Evolutionary conservation across 2,329 filamentous ascomycete genomes (phyloP).

Genomic region (Curvularia verruculosa): DNA sequence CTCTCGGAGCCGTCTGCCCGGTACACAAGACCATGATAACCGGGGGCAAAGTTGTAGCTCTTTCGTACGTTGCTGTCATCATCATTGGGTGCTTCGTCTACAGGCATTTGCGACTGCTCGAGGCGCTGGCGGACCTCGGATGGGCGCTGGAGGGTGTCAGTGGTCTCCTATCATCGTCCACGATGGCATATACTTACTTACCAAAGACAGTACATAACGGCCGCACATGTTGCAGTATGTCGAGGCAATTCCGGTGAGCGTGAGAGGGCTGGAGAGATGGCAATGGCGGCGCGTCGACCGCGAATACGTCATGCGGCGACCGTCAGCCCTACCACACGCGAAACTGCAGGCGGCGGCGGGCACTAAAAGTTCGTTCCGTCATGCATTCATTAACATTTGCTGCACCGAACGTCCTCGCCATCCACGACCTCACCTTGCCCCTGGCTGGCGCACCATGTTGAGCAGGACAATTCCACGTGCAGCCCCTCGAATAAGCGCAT

Average conservation of each 20-base stretch:
- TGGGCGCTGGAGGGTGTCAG: slow-evolving; percentile 64
- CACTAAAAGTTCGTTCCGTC: slow-evolving; percentile 37
- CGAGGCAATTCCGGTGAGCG: slow-evolving; percentile 22
- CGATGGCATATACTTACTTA: slow-evolving; percentile 50
- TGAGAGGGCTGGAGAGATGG: slow-evolving; percentile 2
- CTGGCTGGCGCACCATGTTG: slow-evolving; percentile 43
- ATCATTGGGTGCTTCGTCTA: slow-evolving; percentile 70
- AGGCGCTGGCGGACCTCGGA: slow-evolving; percentile 77
- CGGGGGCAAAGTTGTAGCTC: slow-evolving; percentile 92
- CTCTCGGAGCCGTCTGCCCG: slow-evolving; percentile 72
- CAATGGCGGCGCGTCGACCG: slow-evolving; percentile 29
- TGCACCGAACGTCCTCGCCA: slow-evolving; percentile 22
- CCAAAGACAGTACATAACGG: slow-evolving; percentile 68
- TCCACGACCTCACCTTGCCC: slow-evolving; percentile 21
- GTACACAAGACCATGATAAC: slow-evolving; percentile 84
- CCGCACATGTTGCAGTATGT: slow-evolving; percentile 65
- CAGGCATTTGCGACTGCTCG: slow-evolving; percentile 73
- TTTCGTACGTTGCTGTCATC: slow-evolving; percentile 71
- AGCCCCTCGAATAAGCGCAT: slow-evolving; percentile 26
- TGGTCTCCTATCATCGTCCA: not conserved
- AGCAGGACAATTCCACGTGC: slow-evolving; percentile 41
- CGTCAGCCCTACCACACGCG: slow-evolving; percentile 35
- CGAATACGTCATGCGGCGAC: slow-evolving; percentile 43
- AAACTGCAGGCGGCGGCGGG: slow-evolving; percentile 31
- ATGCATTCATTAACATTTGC: slow-evolving; percentile 16